Base-by-base conservation (phyloP, 345 rosid species). In the Acer campestre region DNA sequence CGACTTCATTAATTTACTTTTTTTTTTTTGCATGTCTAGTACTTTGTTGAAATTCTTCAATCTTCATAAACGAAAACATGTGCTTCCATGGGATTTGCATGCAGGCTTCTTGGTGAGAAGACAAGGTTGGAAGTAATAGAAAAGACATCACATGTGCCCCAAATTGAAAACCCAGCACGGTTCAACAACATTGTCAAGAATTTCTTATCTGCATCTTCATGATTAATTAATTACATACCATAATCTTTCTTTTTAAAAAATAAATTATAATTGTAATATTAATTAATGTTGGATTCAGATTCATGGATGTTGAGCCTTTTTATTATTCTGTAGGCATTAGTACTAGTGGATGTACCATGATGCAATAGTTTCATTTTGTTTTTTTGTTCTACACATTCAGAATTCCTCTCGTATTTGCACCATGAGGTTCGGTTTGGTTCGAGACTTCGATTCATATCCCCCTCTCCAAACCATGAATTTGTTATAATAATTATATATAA, bases 91-190 rank as follows among this genome's bases (percentile, higher is more conserved):
- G 14, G 14, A 35, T 35, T 35, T 35, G 38, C 38, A 35, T 35
- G 38, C 84, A 95, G 98, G 90, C 49, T 90, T 64, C 71, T 93
- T 10, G 98, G 98, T 79, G 83, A 86, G 84, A 89, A 89, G 51
- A 85, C 89, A 67, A 89, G 81, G 77, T 58, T 95, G 76, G 93
- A 93, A 74, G 73, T 90, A 61, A 85, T 95, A 71, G 64, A 83
- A 67, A 82, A 89, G 38, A 83, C 98, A 22, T 87, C 97, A 1
- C 98, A 95, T 71, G 86, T 95, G 64, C 98, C 96, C 11, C 98
- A 95, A 80, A 81, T 88, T 40, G 98, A 94, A 76, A 75, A 86
- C 49, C 51, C 93, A 0, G 56, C 22, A 56, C 74, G 81, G 77
- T 94, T 94, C 85, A 93, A 91, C 85, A 71, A 77, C 13, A 68